Conservation (phyloP, 768 basidiomycete species). For the Lactifluus echinatus region DNA sequence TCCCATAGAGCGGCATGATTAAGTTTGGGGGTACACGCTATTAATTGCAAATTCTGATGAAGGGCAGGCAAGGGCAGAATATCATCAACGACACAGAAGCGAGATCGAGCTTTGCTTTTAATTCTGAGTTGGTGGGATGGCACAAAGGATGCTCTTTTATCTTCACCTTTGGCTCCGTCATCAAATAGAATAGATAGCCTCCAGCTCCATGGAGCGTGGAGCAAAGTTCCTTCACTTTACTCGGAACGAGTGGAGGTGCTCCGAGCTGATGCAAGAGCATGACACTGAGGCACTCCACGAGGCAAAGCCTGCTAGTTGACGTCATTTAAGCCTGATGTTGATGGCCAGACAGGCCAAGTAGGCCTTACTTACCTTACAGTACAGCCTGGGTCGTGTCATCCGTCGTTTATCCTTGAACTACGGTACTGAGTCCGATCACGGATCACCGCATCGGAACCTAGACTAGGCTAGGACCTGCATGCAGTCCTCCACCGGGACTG, state of each 20-base stretch:
- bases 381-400: too few relatives aligned
- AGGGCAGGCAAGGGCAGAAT: neutral
- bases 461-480: neutral
- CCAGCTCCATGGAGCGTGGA: neutral
- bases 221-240: neutral
- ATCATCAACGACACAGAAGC: neutral
- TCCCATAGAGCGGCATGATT: slow-evolving; percentile 10
- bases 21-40: neutral
- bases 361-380: too few relatives aligned
- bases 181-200: neutral
- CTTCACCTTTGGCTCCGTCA: neutral
- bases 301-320: neutral
- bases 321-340: neutral
- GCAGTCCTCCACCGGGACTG: slow-evolving; percentile 14
- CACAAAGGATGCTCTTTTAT: neutral
- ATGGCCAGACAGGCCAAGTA: too few relatives aligned
- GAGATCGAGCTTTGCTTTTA: neutral
- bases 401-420: too few relatives aligned
- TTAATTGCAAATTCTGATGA: neutral
- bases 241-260: neutral
- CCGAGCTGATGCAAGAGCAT: neutral
- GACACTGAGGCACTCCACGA: neutral
- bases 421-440: too few relatives aligned
- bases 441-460: too few relatives aligned
- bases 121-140: neutral